Evolutionary conservation across 2,329 filamentous ascomycete species (phyloP).

Genomic region (Colletotrichum orbiculare): DNA sequence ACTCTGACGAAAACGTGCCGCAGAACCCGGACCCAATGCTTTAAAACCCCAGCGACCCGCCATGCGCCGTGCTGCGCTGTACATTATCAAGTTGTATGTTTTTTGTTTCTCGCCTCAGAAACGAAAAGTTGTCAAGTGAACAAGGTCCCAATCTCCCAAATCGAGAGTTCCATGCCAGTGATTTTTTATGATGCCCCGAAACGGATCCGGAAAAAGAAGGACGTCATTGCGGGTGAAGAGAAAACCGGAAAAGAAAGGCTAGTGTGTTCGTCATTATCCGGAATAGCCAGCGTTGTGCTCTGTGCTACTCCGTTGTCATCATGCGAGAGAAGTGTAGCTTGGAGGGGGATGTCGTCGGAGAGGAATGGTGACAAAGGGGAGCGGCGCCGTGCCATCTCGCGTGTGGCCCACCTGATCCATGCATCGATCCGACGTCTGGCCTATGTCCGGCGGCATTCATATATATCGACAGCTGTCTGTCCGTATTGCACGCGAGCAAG

Average conservation of each 20-base stretch:
- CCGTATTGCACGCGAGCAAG: constrained; percentile 27
- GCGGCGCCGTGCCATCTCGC: constrained; percentile 15
- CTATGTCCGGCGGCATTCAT: constrained; percentile 29
- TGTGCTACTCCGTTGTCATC: constrained; percentile 34
- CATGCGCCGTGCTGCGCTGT: constrained; percentile 53
- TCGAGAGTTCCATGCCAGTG: constrained; percentile 38
- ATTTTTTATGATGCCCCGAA: constrained; percentile 33
- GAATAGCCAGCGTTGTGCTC: constrained; percentile 32
- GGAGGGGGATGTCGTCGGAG: constrained; percentile 26
- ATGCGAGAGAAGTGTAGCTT: constrained; percentile 36
- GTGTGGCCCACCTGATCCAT: constrained; percentile 31
- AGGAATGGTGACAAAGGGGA: constrained; percentile 31
- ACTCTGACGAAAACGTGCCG: constrained; percentile 37
- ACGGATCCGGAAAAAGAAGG: constrained; percentile 24
- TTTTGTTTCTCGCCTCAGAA: constrained; percentile 36
- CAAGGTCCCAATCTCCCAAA: constrained; percentile 34
- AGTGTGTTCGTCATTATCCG: constrained; percentile 37
- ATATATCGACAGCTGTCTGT: constrained; percentile 25
- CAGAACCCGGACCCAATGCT: constrained; percentile 51
- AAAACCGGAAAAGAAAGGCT: constrained; percentile 45
- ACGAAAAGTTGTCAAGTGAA: constrained; percentile 28
- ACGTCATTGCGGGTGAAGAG: constrained; percentile 37
- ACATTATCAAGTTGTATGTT: constrained; percentile 45
- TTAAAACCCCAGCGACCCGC: constrained; percentile 46
- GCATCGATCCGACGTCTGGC: constrained; percentile 31